phyloP scores from a whole-genome alignment of 345 rosid species.

The Hibiscus mutabilis region DNA sequence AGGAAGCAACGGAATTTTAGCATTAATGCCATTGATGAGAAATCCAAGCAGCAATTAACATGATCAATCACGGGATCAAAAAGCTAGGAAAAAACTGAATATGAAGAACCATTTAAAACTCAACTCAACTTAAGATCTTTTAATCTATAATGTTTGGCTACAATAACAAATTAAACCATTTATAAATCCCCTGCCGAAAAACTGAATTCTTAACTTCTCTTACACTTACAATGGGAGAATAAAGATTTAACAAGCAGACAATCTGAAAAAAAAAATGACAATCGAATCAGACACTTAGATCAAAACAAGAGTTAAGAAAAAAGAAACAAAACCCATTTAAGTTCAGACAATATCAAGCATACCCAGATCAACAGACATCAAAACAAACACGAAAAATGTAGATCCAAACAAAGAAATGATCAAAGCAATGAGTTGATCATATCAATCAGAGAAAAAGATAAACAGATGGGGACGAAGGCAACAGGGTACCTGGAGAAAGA shows the following conservation, averaged over 20 bases:
- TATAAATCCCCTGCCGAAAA: not conserved
- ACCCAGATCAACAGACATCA: constrained; percentile 24
- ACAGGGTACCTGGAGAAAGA: constrained; percentile 13
- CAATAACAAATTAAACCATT: too few species aligned
- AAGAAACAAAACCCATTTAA: constrained; percentile 13
- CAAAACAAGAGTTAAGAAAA: constrained; percentile 21
- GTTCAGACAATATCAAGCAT: constrained; percentile 12
- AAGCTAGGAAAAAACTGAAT: not conserved
- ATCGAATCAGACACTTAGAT: constrained; percentile 18
- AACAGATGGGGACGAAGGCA: not conserved
- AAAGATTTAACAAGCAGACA: not conserved
- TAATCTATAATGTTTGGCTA: not conserved
- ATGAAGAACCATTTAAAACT: not conserved
- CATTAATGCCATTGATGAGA: too few species aligned
- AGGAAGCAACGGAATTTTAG: too few species aligned
- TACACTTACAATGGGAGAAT: too few species aligned
- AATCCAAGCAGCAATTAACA: not conserved
- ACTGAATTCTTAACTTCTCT: not conserved
- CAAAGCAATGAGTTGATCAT: constrained; percentile 4
- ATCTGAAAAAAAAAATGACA: not conserved
- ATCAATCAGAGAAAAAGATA: not conserved
- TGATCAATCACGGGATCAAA: not conserved
- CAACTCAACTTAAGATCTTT: not conserved
- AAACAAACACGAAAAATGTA: constrained; percentile 6
- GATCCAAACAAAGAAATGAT: constrained; percentile 19